Conservation (phyloP, 352 stramenopile species). For the Lagenidium sp. region DNA sequence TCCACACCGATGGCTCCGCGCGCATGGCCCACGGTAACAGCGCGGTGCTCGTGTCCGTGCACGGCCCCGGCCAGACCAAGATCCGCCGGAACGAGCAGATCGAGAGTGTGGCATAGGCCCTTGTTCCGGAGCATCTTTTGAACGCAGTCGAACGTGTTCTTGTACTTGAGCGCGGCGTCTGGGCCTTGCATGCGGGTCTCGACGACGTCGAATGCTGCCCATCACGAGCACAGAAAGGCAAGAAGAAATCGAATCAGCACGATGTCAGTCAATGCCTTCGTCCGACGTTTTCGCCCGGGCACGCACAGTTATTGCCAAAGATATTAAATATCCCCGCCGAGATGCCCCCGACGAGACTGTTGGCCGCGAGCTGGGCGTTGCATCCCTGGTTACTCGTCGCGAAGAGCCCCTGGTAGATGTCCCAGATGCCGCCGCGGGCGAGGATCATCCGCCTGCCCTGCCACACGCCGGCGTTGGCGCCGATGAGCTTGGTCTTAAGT, state of each 20-base stretch:
- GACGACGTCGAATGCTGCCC: conserved; percentile 70
- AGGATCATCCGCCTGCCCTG: conserved; percentile 90
- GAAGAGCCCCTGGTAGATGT: conserved; percentile 91
- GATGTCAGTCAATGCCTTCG: no score
- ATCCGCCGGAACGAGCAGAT: conserved; percentile 58
- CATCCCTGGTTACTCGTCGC: conserved; percentile 93
- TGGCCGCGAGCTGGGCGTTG: conserved; percentile 54
- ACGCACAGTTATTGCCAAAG: conserved; percentile 94
- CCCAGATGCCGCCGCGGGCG: conserved; percentile 83
- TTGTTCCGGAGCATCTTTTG: conserved; percentile 85
- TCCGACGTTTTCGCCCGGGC: no score
- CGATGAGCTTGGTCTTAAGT: conserved; percentile 97
- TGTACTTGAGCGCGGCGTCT: conserved; percentile 59
- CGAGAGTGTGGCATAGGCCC: conserved; percentile 55
- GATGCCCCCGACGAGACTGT: conserved; percentile 94
- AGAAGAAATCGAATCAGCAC: conserved; percentile 10
- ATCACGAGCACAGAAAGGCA: background rate
- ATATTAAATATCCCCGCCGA: conserved; percentile 94
- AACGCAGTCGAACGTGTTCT: conserved; percentile 87
- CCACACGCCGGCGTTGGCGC: conserved; percentile 91
- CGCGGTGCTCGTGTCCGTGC: conserved; percentile 64
- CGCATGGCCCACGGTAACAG: conserved; percentile 73
- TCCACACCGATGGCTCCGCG: conserved; percentile 68
- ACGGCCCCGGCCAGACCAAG: conserved; percentile 68
- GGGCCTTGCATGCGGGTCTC: conserved; percentile 83